Conservation (phyloP, 768 basidiomycete genomes). For the Calocybe cyanea region DNA sequence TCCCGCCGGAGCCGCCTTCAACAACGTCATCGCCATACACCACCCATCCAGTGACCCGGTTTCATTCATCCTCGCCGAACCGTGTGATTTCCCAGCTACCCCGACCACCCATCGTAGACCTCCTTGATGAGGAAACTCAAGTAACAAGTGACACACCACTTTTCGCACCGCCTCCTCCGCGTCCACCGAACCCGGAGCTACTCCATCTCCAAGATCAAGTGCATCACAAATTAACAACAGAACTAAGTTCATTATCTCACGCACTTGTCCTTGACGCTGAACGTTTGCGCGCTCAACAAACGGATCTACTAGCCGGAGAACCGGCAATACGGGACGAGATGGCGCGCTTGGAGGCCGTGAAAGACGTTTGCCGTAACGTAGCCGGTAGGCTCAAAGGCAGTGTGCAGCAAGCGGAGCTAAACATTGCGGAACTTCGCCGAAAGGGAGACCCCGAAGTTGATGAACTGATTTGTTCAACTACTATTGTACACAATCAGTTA, state of each 20-base stretch:
- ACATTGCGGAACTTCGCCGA: constrained; percentile 71
- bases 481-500: constrained; percentile 98
- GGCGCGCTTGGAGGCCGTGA: constrained; percentile 88
- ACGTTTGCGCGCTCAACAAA: constrained; percentile 73
- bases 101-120: constrained; percentile 42
- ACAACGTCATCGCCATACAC: constrained; percentile 15
- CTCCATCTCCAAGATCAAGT: constrained; percentile 75
- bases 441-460: constrained; percentile 94
- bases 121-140: constrained; percentile 56
- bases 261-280: constrained; percentile 64
- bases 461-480: constrained; percentile 93
- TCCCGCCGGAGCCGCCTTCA: constrained; percentile 5
- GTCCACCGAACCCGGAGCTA: constrained; percentile 88
- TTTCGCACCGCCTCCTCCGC: constrained; percentile 53
- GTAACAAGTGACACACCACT: constrained; percentile 17
- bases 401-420: constrained; percentile 65
- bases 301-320: constrained; percentile 83
- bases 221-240: constrained; percentile 68
- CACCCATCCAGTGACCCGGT: constrained; percentile 3
- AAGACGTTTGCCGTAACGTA: constrained; percentile 84
- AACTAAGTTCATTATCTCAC: constrained; percentile 67
- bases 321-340: constrained; percentile 97
- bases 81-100: constrained; percentile 16
- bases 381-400: constrained; percentile 59
- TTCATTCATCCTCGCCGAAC: constrained; percentile 15